A percentile compares a stretch with the other conserved stretches of the same genome.
Evolutionary conservation across 768 basidiomycete species (phyloP).

Genomic region (Boletus rubescentipes): DNA sequence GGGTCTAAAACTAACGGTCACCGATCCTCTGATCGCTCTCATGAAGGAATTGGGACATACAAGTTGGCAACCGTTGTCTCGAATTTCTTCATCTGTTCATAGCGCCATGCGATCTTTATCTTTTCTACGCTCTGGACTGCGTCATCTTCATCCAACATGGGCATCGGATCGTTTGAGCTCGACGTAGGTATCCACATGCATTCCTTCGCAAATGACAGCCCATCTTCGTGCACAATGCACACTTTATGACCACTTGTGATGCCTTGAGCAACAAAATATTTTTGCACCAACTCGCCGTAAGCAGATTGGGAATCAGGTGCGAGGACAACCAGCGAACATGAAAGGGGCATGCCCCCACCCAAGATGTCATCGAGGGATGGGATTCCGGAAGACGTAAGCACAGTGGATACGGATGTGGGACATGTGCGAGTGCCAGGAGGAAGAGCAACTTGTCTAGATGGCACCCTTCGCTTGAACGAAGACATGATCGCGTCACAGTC

Average conservation of each 20-base stretch:
- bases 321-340: constrained; percentile 67
- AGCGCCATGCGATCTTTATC: constrained; percentile 97
- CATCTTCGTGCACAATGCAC: constrained; percentile 61
- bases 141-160: constrained; percentile 32
- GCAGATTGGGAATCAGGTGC: constrained; percentile 87
- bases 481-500: constrained; percentile 48
- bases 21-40: constrained; percentile 1
- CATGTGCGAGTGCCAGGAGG: constrained; percentile 58
- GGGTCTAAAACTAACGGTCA: constrained; percentile 37
- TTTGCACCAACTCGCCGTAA: constrained; percentile 81
- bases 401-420: constrained; percentile 52
- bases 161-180: constrained; percentile 8
- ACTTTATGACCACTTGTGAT: constrained; percentile 69
- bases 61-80: constrained; percentile 72
- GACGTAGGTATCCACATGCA: constrained; percentile 75
- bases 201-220: constrained; percentile 56
- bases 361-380: constrained; percentile 94
- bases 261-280: constrained; percentile 90
- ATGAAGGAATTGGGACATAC: constrained; percentile 40
- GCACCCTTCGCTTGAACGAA: constrained; percentile 72
- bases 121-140: constrained; percentile 47
- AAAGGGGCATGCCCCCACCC: constrained; percentile 86
- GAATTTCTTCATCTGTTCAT: constrained; percentile 90
- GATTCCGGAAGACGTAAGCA: constrained; percentile 81
- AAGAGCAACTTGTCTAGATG: constrained; percentile 42